phyloP scores from a whole-genome alignment of 805 yeast species.

The Metschnikowia arizonensis region DNA sequence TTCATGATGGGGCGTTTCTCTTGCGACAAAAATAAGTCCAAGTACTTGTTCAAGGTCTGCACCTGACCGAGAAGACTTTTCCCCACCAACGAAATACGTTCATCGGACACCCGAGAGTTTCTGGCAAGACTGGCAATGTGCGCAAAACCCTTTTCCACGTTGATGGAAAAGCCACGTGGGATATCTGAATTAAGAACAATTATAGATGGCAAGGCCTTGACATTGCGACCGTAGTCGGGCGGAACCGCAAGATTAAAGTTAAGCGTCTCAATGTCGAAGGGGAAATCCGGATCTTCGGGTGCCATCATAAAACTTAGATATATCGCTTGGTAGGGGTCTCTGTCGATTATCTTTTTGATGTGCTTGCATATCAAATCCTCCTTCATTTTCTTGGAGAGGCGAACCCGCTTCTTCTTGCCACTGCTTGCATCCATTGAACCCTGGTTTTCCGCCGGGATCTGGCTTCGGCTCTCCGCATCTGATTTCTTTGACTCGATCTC shows the following conservation, averaged over 20 bases:
- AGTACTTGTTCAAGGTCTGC: slow-evolving; percentile 49
- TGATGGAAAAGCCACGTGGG: slow-evolving; percentile 63
- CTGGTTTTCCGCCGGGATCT: neutral
- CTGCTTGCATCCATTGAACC: neutral
- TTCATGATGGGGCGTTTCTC: slow-evolving; percentile 61
- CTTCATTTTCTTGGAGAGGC: slow-evolving; percentile 12
- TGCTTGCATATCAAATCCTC: slow-evolving; percentile 13
- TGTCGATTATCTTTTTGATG: slow-evolving; percentile 9
- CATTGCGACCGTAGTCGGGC: slow-evolving; percentile 44
- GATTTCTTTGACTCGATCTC: neutral
- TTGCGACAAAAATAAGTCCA: slow-evolving; percentile 55
- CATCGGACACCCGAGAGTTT: slow-evolving; percentile 18
- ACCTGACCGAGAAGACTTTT: slow-evolving; percentile 53
- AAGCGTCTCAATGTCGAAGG: slow-evolving; percentile 55
- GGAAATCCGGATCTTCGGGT: slow-evolving; percentile 73
- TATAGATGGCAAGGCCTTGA: slow-evolving; percentile 44
- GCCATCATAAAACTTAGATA: slow-evolving; percentile 43
- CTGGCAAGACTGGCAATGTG: slow-evolving; percentile 33
- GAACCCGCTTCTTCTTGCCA: slow-evolving; percentile 2
- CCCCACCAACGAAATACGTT: slow-evolving; percentile 36
- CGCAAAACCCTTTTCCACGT: slow-evolving; percentile 63
- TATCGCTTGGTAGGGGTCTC: slow-evolving; percentile 20
- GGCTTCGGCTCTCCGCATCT: neutral
- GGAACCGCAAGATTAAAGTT: slow-evolving; percentile 55
- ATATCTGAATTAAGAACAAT: slow-evolving; percentile 62